These are phyloP conservation scores for Rhizopus delemar DNA, from an alignment of 371 early-diverging fungal species.

Conservation along the genomic window DNA sequence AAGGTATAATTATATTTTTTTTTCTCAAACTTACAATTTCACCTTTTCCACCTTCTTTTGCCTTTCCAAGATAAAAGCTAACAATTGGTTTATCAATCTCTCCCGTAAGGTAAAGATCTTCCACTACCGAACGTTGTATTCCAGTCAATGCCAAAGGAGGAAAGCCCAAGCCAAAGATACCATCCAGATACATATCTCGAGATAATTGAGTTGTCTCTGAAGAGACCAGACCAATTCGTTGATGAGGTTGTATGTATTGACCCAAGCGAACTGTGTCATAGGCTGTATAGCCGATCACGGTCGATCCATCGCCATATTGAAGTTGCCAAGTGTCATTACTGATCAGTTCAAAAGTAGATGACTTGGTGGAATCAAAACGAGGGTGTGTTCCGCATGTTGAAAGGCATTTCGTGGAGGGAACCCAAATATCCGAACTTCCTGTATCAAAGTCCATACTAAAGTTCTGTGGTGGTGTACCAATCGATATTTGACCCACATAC, in stretches of 20 bases:
- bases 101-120: slow-evolving; percentile 27
- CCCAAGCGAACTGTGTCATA: slow-evolving; percentile 48
- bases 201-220: slow-evolving; percentile 11
- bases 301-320: slow-evolving; percentile 57
- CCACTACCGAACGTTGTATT: slow-evolving; percentile 25
- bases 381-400: slow-evolving; percentile 28
- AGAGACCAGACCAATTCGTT: slow-evolving; percentile 32
- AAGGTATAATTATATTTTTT: not conserved
- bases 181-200: slow-evolving; percentile 47
- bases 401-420: slow-evolving; percentile 39
- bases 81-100: slow-evolving; percentile 31
- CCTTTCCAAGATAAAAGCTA: slow-evolving; percentile 38
- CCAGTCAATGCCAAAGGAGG: slow-evolving; percentile 43
- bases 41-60: slow-evolving; percentile 37
- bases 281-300: slow-evolving; percentile 44
- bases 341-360: slow-evolving; percentile 17
- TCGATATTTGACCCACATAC: slow-evolving; percentile 54
- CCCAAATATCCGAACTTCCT: slow-evolving; percentile 59
- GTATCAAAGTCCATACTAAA: slow-evolving; percentile 61
- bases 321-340: slow-evolving; percentile 36
- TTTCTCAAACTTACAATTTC: slow-evolving; percentile 33
- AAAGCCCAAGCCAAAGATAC: slow-evolving; percentile 59
- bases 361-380: slow-evolving; percentile 27
- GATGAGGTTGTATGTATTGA: slow-evolving; percentile 18
- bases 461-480: slow-evolving; percentile 58